Evolutionary conservation across 306 rosid species (phyloP), one percentile per base, ranked within the genome.

Genomic region (Medicago lupulina): DNA sequence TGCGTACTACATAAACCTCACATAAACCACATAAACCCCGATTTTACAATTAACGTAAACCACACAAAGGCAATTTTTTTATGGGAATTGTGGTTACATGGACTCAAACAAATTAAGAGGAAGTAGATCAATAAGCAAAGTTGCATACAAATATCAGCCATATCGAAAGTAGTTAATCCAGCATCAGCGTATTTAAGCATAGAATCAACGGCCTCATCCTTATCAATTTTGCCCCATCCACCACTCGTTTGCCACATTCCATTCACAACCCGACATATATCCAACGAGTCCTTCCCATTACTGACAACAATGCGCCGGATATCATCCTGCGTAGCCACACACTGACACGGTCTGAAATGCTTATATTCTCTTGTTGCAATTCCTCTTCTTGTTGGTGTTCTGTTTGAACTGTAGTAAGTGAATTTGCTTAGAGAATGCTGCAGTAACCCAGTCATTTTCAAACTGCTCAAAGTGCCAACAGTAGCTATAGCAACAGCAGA

Each of bases 231-330:
- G 9, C 98, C 97, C 98, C 97, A 88, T 15, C 93, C 97, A 18
- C 92, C 91, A 47, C 93, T 91, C 3, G 90, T 91, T 71, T 89
- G 96, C 98, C 96, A 89, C 98, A 91, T 91, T 70, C 92, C 96
- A 88, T 91, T 88, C 81, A 89, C 93, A 72, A 89, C 89, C 71
- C 92, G 77, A 12, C 89, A 76, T 47, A 91, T 84, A 13, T 89
- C 97, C 78, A 93, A 71, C n/a, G 87, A 85, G 85, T 89, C 92
- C 65, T 80, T 71, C 28, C 96, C 93, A 66, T 85, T 89, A 81
- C 79, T 89, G 41, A 89, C 87, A 12, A 85, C 72, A 15, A 62
- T 78, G 17, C 73, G 60, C 43, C 74, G 31, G 28, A 67, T 71
- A 51, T 89, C 89, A 76, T 88, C 89, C 78, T 84, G 77, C n/a